phyloP scores from a whole-genome alignment of 2,329 filamentous ascomycete genomes.

The Fusarium hainanense region DNA sequence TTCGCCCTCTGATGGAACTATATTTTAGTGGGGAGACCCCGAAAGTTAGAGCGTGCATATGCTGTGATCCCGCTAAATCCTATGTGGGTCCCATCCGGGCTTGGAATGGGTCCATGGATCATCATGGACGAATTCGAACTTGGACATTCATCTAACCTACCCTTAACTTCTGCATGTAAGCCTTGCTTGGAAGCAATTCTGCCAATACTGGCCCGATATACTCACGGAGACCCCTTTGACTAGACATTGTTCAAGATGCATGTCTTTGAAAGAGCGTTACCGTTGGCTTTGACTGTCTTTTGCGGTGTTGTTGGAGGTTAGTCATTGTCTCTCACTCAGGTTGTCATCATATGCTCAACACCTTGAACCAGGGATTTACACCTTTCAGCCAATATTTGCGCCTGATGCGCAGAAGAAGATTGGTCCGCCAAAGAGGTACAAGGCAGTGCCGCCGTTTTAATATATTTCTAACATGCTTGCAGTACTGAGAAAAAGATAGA shows the following conservation, averaged over 20 bases:
- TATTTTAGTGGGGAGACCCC: slow-evolving; percentile 20
- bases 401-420: slow-evolving; percentile 32
- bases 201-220: background rate
- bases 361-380: slow-evolving; percentile 50
- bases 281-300: slow-evolving; percentile 52
- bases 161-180: slow-evolving; percentile 5
- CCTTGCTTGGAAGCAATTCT: background rate
- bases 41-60: slow-evolving; percentile 9
- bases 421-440: slow-evolving; percentile 26
- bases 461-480: background rate
- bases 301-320: slow-evolving; percentile 53
- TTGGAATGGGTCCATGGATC: background rate
- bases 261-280: slow-evolving; percentile 51
- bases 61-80: slow-evolving; percentile 13
- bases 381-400: slow-evolving; percentile 52
- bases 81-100: slow-evolving; percentile 5
- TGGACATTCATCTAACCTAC: background rate
- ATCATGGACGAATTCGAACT: slow-evolving; percentile 6
- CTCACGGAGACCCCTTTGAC: background rate
- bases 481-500: slow-evolving; percentile 28
- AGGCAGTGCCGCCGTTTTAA: no score
- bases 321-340: background rate
- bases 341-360: slow-evolving; percentile 25
- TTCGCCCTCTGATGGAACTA: background rate
- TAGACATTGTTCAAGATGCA: slow-evolving; percentile 43